Base-by-base conservation (phyloP, 2,329 filamentous ascomycete genomes). In the Coniochaeta pulveracea region DNA sequence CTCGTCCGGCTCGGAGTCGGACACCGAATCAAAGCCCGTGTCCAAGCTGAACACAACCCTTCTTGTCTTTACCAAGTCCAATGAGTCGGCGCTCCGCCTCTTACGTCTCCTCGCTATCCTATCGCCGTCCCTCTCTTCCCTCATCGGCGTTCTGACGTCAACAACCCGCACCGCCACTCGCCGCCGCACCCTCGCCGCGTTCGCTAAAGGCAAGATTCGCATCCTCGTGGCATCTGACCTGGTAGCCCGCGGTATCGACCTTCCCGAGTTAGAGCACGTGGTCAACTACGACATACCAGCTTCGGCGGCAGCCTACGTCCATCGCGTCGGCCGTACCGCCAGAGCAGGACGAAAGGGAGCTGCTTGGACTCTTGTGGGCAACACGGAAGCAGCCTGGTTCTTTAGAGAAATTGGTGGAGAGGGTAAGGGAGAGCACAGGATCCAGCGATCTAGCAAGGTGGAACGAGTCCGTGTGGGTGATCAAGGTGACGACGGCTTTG, bases 241-340 rank as follows among this genome's bases (percentile, higher is more conserved):
- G n/a, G 85, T 91, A 1, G 85, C 86, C 3, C 82, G 89, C 41
- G 91, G 89, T 47, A 76, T 96, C 17, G 89, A 96, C 54, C 67
- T 94, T 10, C 73, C 76, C 1, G 69, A 73, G 29, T 70, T 96
- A 29, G 76, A 78, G 22, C 83, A 93, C 49, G 85, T 96, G 29
- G 65, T 96, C 56, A 95, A 94, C 60, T 96, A 96, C 62, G 89
- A 95, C 52, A 69, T 95, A 33, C 89, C 89, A 0, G 70, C 76
- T 4, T 88, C 80, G 47, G 63, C 86, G 21, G 81, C 80, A 5
- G 80, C 77, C 16, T 96, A 96, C 47, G 77, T 96, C 4, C 91
- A 96, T 54, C 80, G 91, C 25, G 85, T 95, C 2, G 89, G 91
- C 23, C 76, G 91, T 36, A 95, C 89, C 1, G 89, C 89, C 1